Conservation (phyloP, 768 basidiomycete genomes). For the Auricularia auricula-judae region DNA sequence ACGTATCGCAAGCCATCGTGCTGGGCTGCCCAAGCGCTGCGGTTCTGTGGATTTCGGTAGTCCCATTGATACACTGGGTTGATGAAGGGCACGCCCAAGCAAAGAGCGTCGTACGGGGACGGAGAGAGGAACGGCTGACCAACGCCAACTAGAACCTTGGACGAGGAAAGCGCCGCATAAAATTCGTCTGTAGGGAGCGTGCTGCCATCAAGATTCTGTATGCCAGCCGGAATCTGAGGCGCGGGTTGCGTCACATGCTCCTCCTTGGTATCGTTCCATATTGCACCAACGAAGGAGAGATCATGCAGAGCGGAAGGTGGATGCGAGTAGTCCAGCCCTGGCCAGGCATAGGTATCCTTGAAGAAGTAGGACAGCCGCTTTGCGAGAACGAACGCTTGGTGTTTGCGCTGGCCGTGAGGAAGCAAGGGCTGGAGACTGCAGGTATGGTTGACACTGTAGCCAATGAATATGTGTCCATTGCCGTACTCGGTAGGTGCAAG, state of each 20-base stretch:
- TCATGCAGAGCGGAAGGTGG: not conserved
- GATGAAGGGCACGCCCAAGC: conserved; percentile 18
- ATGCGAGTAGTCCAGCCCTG: not conserved
- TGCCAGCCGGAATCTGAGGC: not conserved
- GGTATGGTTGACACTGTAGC: conserved; percentile 6
- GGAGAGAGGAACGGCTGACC: conserved; percentile 8
- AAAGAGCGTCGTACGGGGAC: conserved; percentile 10
- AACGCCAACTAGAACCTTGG: conserved; percentile 6
- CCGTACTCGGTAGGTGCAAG: conserved; percentile 5
- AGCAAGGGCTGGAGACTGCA: conserved; percentile 3
- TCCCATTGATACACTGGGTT: conserved; percentile 17
- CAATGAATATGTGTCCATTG: conserved; percentile 4
- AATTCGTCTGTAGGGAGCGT: not conserved
- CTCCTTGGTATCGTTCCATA: not conserved
- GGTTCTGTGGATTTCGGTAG: conserved; percentile 12
- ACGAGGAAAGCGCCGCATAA: not conserved
- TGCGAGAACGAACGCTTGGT: conserved; percentile 5
- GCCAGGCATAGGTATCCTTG: not conserved
- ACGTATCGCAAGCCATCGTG: conserved; percentile 12
- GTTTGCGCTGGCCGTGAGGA: conserved; percentile 1
- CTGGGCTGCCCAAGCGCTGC: conserved; percentile 15
- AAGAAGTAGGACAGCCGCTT: conserved; percentile 4
- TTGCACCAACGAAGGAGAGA: not conserved
- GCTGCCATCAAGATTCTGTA: not conserved
- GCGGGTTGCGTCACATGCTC: not conserved